Base-by-base conservation (phyloP, 208 protist species). In the Trypanosoma caninum region DNA sequence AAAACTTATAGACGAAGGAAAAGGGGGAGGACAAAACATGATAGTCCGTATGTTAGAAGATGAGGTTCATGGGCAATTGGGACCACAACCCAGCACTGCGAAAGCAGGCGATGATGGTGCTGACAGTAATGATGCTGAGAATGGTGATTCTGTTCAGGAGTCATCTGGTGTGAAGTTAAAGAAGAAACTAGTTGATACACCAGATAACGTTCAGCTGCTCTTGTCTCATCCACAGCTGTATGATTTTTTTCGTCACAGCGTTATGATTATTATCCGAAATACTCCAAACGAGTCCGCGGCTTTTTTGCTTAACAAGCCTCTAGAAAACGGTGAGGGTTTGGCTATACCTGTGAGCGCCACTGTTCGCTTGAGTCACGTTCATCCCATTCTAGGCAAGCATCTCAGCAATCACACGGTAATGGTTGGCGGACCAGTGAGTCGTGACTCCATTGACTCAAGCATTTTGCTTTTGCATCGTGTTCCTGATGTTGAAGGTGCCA, bases 401-500 rank as follows among this genome's bases (percentile, higher is more conserved):
- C 75, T 94, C 34, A 35, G 56, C 23, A 60, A 85, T 56, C 82
- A 94, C 68, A 75, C 69, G 9, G 55, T 91, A 20, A 84, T 94
- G 79, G 69, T 91, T 45, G 87, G 87, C 16, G 87, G 87, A n/a
- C 84, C 83, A 10, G 83, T 91, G 22, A 68, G 70, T 3, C 69
- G 79, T 48, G 82, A 74, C 38, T 65, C 73, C n/a, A 76, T 87
- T 44, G 83, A 91, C 35, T 72, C 82, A 38, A 87, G 68, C 57
- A 57, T 91, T 18, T 76, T 87, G 28, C 71, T 94, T 14, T 69
- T 94, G 22, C 87, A 94, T 44, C 76, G 73, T 27, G 71, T 91
- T 31, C 76, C 80, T 23, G 78, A 66, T 25, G 72, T 94, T 23
- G 76, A 80, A 6, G 62, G 76, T 28, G 83, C 87, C 33, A 53